phyloP scores from a whole-genome alignment of 2,329 filamentous ascomycete genomes.

The Triangularia verruculosa region DNA sequence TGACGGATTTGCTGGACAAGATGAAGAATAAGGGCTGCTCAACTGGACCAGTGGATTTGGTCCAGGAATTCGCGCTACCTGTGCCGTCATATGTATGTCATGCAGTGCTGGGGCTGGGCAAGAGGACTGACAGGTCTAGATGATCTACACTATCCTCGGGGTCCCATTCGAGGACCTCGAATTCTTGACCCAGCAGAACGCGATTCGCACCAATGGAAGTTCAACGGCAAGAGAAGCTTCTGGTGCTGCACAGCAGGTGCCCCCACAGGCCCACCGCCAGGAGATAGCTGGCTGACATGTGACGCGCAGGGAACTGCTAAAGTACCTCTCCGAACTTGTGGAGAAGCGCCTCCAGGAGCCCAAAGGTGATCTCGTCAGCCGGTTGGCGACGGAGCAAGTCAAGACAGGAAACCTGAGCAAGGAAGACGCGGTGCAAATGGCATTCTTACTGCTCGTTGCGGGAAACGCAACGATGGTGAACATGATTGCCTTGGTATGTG shows the following conservation, averaged over 20 bases:
- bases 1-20: conserved; percentile 41
- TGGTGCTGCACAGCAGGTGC: conserved; percentile 40
- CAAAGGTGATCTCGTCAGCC: conserved; percentile 46
- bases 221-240: conserved; percentile 45
- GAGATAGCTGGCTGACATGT: not conserved
- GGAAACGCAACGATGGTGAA: conserved; percentile 53
- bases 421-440: conserved; percentile 44
- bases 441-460: conserved; percentile 49
- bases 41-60: conserved; percentile 41
- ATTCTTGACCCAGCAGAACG: conserved; percentile 45
- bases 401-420: conserved; percentile 39
- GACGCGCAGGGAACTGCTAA: conserved; percentile 38
- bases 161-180: conserved; percentile 46
- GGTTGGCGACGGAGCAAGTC: conserved; percentile 41
- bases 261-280: too few relatives aligned
- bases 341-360: conserved; percentile 40
- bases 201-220: conserved; percentile 46
- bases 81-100: conserved; percentile 44
- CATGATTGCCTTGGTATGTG: conserved; percentile 46
- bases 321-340: conserved; percentile 44
- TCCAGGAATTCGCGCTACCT: conserved; percentile 46
- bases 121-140: conserved; percentile 31
- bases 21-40: conserved; percentile 38
- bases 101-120: not conserved
- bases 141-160: conserved; percentile 50